Percentiles rank a stretch among this genome's conserved stretches.
Conservation (phyloP, 1,284 basidiomycete species). For the Sporisorium exsertum region DNA sequence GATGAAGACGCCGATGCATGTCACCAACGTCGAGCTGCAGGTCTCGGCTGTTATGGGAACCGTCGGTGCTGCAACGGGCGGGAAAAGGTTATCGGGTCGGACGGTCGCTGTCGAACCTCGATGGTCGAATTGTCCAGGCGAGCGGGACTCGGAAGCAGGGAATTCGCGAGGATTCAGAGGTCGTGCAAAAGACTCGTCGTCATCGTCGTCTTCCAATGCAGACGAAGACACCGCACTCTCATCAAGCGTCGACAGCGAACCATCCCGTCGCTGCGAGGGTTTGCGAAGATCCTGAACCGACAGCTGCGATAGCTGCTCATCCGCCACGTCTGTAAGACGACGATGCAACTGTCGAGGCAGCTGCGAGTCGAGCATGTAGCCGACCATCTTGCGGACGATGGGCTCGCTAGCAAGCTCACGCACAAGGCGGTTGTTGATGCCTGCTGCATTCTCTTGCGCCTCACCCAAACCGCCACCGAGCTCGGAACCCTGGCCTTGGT, state of each 20-base stretch:
- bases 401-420: slow-evolving; percentile 85
- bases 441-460: slow-evolving; percentile 45
- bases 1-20: slow-evolving; percentile 89
- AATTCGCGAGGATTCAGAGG: slow-evolving; percentile 55
- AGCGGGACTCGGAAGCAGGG: slow-evolving; percentile 49
- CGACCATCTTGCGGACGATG: slow-evolving; percentile 80
- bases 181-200: slow-evolving; percentile 53
- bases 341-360: slow-evolving; percentile 43
- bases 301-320: slow-evolving; percentile 52
- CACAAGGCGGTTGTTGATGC: slow-evolving; percentile 80
- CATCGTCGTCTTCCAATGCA: slow-evolving; percentile 64
- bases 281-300: slow-evolving; percentile 31
- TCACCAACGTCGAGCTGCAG: slow-evolving; percentile 86
- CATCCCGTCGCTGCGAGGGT: slow-evolving; percentile 31
- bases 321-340: slow-evolving; percentile 49
- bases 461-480: slow-evolving; percentile 47
- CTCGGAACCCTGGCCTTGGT: slow-evolving; percentile 68
- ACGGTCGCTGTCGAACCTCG: slow-evolving; percentile 64
- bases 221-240: slow-evolving; percentile 46
- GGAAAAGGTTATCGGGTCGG: slow-evolving; percentile 55
- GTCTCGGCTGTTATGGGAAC: slow-evolving; percentile 73
- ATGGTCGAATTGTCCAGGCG: slow-evolving; percentile 41
- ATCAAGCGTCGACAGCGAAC: slow-evolving; percentile 22
- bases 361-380: slow-evolving; percentile 81
- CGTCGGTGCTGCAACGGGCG: slow-evolving; percentile 52